Base-by-base conservation (phyloP, 257 asterid species). In the Oldenlandia corymbosa region DNA sequence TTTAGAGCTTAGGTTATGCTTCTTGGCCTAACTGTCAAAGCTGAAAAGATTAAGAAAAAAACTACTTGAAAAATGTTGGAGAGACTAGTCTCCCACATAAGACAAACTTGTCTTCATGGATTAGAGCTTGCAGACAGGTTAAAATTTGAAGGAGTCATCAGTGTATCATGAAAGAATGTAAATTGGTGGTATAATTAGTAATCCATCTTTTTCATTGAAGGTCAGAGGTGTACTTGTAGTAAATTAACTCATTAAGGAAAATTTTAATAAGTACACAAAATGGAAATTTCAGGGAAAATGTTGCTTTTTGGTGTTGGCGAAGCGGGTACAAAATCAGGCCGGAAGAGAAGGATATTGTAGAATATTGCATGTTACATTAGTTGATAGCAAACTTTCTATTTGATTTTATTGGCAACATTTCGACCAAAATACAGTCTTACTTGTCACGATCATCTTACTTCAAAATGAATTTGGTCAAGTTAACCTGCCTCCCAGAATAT, bases 21-120 rank as follows among this genome's bases (percentile, higher is more conserved):
- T n/a, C n/a, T n/a, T n/a, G n/a, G 39, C 39, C 39, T 9, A 34
- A 34, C 39, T 34, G n/a, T n/a, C n/a, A 34, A 4, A 34, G 39
- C 39, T 34, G 39, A 34, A 34, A 34, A 4, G 4, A 9, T 34
- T 34, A 34, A 12, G 30, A 68, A 53, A 23, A 43, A 58, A 10
- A n/a, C n/a, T n/a, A n/a, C n/a, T n/a, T n/a, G n/a, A n/a, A n/a
- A n/a, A n/a, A n/a, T n/a, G n/a, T n/a, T n/a, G n/a, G n/a, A n/a
- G n/a, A n/a, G n/a, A n/a, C n/a, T n/a, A n/a, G 50, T 64, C 66
- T 74, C 1, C 17, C 42, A n/a, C 5, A 32, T 24, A 21, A 43
- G n/a, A 30, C 37, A 48, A 39, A 39, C 18, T 9, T 3, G 39
- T 34, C n/a, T 36, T 46, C 47, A 28, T 30, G 63, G 21, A n/a